These are phyloP conservation scores for Diaporthe destruens DNA, from an alignment of 2,329 filamentous ascomycete species.

Conservation along the genomic window DNA sequence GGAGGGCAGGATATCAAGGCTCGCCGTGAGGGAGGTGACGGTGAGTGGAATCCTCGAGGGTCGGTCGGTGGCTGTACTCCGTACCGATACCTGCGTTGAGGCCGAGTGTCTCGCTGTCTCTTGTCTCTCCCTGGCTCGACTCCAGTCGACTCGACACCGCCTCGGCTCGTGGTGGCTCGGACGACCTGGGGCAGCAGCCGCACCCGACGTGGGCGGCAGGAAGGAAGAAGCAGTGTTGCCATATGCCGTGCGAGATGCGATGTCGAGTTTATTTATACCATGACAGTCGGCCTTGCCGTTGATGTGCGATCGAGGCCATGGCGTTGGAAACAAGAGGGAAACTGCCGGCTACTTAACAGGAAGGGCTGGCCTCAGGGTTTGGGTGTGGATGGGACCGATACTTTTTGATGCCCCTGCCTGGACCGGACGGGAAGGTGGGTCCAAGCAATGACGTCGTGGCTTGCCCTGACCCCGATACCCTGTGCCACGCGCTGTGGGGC, in stretches of 20 bases:
- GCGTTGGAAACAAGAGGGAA: background rate
- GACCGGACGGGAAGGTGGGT: slow-evolving; percentile 26
- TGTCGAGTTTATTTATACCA: slow-evolving; percentile 8
- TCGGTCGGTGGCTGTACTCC: slow-evolving; percentile 15
- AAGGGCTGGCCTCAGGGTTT: background rate
- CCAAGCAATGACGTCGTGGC: slow-evolving; percentile 24
- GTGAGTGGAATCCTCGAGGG: slow-evolving; percentile 4
- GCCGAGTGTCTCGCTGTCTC: slow-evolving; percentile 6
- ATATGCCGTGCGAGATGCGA: background rate
- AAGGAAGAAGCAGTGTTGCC: background rate
- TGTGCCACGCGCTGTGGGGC: slow-evolving; percentile 31
- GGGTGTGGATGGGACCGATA: slow-evolving; percentile 22
- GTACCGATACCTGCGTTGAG: slow-evolving; percentile 21
- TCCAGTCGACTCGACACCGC: slow-evolving; percentile 32
- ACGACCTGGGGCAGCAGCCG: background rate
- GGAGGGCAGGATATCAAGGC: slow-evolving; percentile 22
- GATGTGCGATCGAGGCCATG: background rate
- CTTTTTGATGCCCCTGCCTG: slow-evolving; percentile 31
- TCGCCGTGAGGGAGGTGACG: slow-evolving; percentile 6
- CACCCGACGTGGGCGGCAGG: background rate
- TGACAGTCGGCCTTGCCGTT: background rate
- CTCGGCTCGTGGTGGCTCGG: slow-evolving; percentile 10
- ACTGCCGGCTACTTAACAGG: slow-evolving; percentile 17
- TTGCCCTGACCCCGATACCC: slow-evolving; percentile 23
- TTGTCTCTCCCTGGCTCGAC: slow-evolving; percentile 29